phyloP scores from a whole-genome alignment of 129 eudicot genomes.

The Flaveria bidentis region DNA sequence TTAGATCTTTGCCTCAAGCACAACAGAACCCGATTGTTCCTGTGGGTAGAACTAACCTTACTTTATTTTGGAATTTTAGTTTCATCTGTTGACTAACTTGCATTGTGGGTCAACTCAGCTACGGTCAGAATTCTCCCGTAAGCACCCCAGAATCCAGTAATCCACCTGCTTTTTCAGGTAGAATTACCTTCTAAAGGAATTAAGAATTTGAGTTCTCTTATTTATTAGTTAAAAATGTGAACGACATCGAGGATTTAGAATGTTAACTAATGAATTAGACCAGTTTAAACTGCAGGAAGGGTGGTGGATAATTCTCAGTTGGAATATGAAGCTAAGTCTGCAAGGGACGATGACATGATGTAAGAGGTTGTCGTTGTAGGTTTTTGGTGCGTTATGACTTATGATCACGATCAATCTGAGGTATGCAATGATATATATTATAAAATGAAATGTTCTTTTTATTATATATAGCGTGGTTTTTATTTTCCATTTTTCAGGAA shows the following conservation, averaged over 20 bases:
- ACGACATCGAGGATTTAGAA: no score
- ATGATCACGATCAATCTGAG: constrained; percentile 82
- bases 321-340: constrained; percentile 99
- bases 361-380: constrained; percentile 96
- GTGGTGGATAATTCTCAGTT: constrained; percentile 59
- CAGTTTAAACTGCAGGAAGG: constrained; percentile 28
- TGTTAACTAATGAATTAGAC: no score
- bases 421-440: constrained; percentile 33
- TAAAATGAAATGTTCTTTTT: background rate
- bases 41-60: constrained; percentile 13
- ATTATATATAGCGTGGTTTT: background rate
- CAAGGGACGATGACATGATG: constrained; percentile 98
- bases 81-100: no score
- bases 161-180: no score
- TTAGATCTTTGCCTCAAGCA: constrained; percentile 48
- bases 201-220: no score
- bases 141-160: no score
- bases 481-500: constrained; percentile 47
- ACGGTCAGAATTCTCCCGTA: no score
- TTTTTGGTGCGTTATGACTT: constrained; percentile 83
- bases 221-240: no score
- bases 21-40: constrained; percentile 49
- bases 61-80: no score
- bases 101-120: no score
- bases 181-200: no score